Base-by-base conservation (phyloP, 129 eudicot species). In the Chrysanthemum makinoi region DNA sequence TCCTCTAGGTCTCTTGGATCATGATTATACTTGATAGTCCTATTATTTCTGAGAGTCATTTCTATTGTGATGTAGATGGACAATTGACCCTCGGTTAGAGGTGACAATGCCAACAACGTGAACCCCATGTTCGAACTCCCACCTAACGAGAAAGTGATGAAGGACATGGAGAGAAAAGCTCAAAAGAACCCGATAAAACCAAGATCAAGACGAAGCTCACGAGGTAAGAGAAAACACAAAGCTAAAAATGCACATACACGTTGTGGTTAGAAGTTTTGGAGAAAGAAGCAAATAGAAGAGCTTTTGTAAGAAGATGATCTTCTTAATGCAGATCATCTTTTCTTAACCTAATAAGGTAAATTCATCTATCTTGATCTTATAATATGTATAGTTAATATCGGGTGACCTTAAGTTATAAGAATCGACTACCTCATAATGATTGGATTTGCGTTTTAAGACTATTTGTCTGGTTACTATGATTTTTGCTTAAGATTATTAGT, bases 91-190 rank as follows among this genome's bases (percentile, higher is more conserved):
- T 33, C 88, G 83, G 50, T 57, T 91, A 66, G 97, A 88, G 49
- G 81, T 91, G 16, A 91, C 90, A 1, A 87, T 88, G 65, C 85
- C 96, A 14, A 92, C 97, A 20, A 88, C 82, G 77, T 88, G 76
- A 43, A 91, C 96, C 22, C 92, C 97, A 66, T 88, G 97, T 96
- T 92, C 97, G 96, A 91, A 53, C 80, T 80, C 76, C 86, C 91
- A 70, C 43, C 83, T 53, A 24, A 49, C 16, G 81, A 74, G 53
- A 80, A 84, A 67, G 66, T 50, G 26, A 77, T 19, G 50, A 76
- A 28, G 11, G 68, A 20, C 49, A 64, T 64, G 76, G 73, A 66
- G 97, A 85, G n/a, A 74, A 70, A 60, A 57, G 28, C 74, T 7
- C 86, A 70, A 55, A 90, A 81, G 69, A 84, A 76, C 10, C 66